Percentiles rank a stretch among this genome's conserved stretches.
These are phyloP conservation scores for Hirschioporus abietinus DNA, from an alignment of 768 basidiomycete genomes.

Conservation along the genomic window DNA sequence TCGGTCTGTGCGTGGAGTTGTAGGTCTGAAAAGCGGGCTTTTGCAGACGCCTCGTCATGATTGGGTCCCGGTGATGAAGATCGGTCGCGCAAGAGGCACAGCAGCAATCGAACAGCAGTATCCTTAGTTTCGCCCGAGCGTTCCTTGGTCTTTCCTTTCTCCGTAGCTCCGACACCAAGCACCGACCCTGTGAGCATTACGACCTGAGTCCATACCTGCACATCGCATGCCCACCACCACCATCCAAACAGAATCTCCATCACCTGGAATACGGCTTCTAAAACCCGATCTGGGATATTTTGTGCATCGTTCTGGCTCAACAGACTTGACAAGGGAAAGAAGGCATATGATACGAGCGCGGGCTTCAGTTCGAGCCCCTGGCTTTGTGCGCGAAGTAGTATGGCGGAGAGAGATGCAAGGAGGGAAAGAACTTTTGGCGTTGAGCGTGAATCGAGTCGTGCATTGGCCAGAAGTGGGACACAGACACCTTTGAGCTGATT, in stretches of 20 bases:
- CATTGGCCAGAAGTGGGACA: constrained; percentile 72
- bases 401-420: constrained; percentile 47
- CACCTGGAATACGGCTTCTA: constrained; percentile 65
- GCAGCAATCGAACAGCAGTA: constrained; percentile 65
- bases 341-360: constrained; percentile 73
- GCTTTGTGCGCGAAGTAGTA: constrained; percentile 25
- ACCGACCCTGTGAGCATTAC: constrained; percentile 71
- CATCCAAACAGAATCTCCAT: constrained; percentile 54
- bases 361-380: constrained; percentile 44
- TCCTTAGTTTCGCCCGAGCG: constrained; percentile 80
- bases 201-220: constrained; percentile 75
- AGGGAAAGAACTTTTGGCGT: constrained; percentile 43
- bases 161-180: constrained; percentile 52
- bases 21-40: constrained; percentile 34
- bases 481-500: constrained; percentile 62
- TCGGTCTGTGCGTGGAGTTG: constrained; percentile 33
- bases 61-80: constrained; percentile 32
- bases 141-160: constrained; percentile 59
- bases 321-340: constrained; percentile 83
- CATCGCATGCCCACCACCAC: constrained; percentile 86
- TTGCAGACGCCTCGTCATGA: constrained; percentile 11
- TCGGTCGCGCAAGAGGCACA: constrained; percentile 55
- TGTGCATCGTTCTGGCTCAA: constrained; percentile 68
- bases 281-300: constrained; percentile 70
- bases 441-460: constrained; percentile 54